These are phyloP conservation scores for Chamaecyparis obtusa DNA, from an alignment of 75 land plant genomes.

Conservation along the genomic window DNA sequence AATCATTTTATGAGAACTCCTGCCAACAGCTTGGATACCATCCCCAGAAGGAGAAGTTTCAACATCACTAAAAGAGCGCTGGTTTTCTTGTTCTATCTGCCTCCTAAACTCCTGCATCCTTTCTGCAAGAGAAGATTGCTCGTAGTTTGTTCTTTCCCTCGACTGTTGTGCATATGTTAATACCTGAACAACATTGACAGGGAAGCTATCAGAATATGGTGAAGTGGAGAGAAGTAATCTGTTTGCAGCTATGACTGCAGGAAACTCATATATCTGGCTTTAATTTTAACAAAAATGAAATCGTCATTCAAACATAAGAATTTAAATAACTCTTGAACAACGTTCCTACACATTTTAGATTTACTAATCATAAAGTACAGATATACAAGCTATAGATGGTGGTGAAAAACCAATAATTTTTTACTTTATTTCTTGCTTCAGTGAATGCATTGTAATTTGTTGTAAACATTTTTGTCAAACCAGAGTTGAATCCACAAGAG, in stretches of 20 bases:
- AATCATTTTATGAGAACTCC: slow-evolving; percentile 65
- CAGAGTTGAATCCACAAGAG: neutral
- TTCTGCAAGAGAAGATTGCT: slow-evolving; percentile 89
- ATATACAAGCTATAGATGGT: neutral
- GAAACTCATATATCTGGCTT: neutral
- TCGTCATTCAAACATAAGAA: neutral
- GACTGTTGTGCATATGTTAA: slow-evolving; percentile 95
- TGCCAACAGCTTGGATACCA: slow-evolving; percentile 64
- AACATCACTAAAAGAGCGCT: slow-evolving; percentile 40
- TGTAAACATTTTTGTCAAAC: neutral
- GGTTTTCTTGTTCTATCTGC: slow-evolving; percentile 72
- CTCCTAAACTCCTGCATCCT: slow-evolving; percentile 94
- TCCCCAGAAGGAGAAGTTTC: slow-evolving; percentile 55
- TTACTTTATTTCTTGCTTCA: neutral
- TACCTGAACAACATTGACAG: slow-evolving; percentile 48
- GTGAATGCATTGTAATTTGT: neutral
- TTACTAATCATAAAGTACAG: neutral
- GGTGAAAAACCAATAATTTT: neutral
- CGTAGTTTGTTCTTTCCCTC: slow-evolving; percentile 72
- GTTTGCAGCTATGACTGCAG: neutral
- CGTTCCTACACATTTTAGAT: neutral
- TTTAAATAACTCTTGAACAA: neutral
- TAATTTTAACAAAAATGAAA: neutral
- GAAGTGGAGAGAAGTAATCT: neutral
- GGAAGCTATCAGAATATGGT: neutral